Base-by-base conservation (phyloP, 2,329 filamentous ascomycete species). In the Trichoderma endophyticum region DNA sequence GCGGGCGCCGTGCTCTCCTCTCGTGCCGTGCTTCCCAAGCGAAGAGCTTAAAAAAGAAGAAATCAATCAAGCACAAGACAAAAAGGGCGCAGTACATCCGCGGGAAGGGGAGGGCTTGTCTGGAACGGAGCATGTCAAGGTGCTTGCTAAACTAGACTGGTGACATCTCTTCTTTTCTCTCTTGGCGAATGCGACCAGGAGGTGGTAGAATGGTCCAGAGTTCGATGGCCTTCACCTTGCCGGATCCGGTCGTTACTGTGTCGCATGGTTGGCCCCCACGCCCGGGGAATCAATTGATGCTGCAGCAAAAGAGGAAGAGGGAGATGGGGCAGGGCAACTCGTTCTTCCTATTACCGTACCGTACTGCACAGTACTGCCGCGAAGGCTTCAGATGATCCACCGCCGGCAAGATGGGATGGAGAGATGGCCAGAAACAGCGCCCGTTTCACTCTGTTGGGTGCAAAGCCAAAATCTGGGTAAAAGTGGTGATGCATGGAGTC, bases 211-310 rank as follows among this genome's bases (percentile, higher is more conserved):
- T 56, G 57, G 26, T 18, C 28, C 18, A 48, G 36, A 68, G 65
- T 68, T 60, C 54, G 56, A 54, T 34, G 32, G 66, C 57, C 36
- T 43, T 69, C 39, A 36, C 56, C 66, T 69, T 69, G 66, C 57
- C 66, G 56, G 32, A 69, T 69, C 56, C 28, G 56, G 66, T 51
- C 57, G n/a, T 39, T 54, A 59, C 39, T 69, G 66, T 69, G 66
- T 62, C 66, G 66, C 66, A 69, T 60, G 66, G 66, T 34, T 61
- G 66, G 66, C 66, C 66, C 66, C 66, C 66, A 61, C 66, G 57
- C 66, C 56, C 56, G 65, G 66, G 57, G 66, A 36, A 69, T 69
- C 66, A 69, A 60, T 54, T 61, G 34, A 34, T 21, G 48, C 57
- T 69, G 66, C 26, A 32, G 36, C 66, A 36, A 34, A 30, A 36